Evolutionary conservation across 805 yeast genomes (phyloP), one percentile per base, ranked within the genome.

Genomic region (Yamadazyma phyllophila): DNA sequence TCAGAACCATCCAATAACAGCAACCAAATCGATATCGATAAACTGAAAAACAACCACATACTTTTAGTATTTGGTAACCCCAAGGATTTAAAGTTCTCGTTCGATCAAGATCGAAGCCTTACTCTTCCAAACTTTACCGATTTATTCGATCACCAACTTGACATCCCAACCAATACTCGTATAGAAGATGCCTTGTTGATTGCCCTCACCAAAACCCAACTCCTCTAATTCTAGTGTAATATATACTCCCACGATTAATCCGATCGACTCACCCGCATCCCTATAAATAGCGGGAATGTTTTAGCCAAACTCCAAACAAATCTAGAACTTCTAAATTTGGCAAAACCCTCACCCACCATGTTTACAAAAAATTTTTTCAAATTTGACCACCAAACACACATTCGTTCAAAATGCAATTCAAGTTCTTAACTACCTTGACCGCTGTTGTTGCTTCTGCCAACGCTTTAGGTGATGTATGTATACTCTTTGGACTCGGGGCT

Each of bases 161-260:
- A 57, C 6, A 73, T 85, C 7, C 84, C 86, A 1, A 60, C 66
- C 1, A 79, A 84, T 0, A 74, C 78, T 0, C 69, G 85, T 47
- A 72, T 84, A 1, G 96, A 88, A 56, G 96, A 89, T 61, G 85
- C 83, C 3, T 73, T 82, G 1, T 57, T 83, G 63, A 79, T 85
- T 8, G 76, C 83, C 0, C 61, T 85, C 38, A 62, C 88, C 3
- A 61, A 29, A 29, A 11, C 31, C 9, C 31, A 29, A 29, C 11
- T n/a, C 31, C 31, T n/a, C 31, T n/a, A 29, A 20, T 20, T 20
- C 3, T 20, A 20, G 24, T 20, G 24, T 20, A 20, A 20, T 20
- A 20, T 20, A 20, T 20, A 20, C 24, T 20, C 24, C 24, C 24
- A 20, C 24, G 6, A 20, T 20, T 20, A 20, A 20, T 20, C 31